phyloP scores from a whole-genome alignment of 768 basidiomycete genomes.

The Leccinum longicurvipes region DNA sequence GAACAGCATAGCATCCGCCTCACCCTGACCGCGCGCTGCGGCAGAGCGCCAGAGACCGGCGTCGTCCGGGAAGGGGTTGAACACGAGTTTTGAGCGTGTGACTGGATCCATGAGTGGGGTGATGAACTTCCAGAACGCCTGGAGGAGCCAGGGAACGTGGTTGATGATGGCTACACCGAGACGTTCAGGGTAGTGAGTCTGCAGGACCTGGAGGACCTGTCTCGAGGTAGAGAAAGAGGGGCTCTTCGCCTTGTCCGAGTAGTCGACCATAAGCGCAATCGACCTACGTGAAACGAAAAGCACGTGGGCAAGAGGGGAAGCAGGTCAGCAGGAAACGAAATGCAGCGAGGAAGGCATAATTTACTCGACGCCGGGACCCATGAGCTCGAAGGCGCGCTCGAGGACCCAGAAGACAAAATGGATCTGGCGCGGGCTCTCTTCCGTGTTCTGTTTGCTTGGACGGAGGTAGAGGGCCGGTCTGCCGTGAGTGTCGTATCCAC shows the following conservation, averaged over 20 bases:
- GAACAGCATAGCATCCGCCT: conserved; percentile 43
- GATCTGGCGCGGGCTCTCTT: conserved; percentile 66
- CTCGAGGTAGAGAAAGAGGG: conserved; percentile 40
- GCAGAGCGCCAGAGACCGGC: conserved; percentile 27
- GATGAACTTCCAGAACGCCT: conserved; percentile 74
- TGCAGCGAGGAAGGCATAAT: conserved; percentile 17
- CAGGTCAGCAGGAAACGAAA: background rate
- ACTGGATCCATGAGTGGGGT: conserved; percentile 81
- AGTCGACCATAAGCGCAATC: conserved; percentile 72
- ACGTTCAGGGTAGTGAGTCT: conserved; percentile 84
- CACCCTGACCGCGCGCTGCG: conserved; percentile 19
- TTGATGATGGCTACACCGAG: conserved; percentile 71
- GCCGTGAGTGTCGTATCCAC: conserved; percentile 70
- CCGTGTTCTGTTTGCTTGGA: conserved; percentile 75
- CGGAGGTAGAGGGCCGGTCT: conserved; percentile 70
- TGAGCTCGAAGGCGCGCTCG: conserved; percentile 72
- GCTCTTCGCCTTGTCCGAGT: conserved; percentile 65
- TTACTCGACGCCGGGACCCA: conserved; percentile 83
- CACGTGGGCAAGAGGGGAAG: background rate
- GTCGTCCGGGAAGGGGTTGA: conserved; percentile 51
- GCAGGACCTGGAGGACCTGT: conserved; percentile 58
- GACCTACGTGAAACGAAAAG: conserved; percentile 41
- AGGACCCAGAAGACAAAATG: conserved; percentile 74
- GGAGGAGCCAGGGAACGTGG: conserved; percentile 78
- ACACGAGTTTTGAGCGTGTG: conserved; percentile 70